A percentile compares a stretch with the other conserved stretches of the same genome.
phyloP scores from a whole-genome alignment of 2,329 filamentous ascomycete genomes.

The Gaeumannomyces tritici region DNA sequence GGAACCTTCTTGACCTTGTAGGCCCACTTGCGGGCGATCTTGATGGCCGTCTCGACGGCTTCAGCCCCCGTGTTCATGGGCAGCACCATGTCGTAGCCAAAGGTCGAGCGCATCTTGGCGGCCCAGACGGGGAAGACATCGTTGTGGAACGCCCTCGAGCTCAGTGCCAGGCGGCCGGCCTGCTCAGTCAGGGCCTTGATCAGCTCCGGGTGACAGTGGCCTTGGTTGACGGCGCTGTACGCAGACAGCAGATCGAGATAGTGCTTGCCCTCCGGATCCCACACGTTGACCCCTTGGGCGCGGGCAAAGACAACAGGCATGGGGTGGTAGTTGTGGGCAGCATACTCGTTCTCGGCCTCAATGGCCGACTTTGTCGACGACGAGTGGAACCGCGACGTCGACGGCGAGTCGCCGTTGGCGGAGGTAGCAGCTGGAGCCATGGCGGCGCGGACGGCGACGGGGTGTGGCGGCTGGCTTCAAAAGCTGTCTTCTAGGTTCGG shows the following conservation, averaged over 20 bases:
- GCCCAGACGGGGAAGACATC: conserved; percentile 96
- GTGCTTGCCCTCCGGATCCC: conserved; percentile 92
- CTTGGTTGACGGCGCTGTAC: conserved; percentile 96
- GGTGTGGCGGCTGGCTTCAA: too few relatives aligned
- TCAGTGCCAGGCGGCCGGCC: conserved; percentile 80
- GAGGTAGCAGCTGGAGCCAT: conserved; percentile 37
- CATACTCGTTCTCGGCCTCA: conserved; percentile 68
- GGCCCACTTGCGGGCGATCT: conserved; percentile 94
- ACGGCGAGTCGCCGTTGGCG: conserved; percentile 23
- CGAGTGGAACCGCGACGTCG: conserved; percentile 53
- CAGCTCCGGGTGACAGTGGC: conserved; percentile 93
- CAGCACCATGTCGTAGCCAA: conserved; percentile 95
- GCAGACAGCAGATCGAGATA: conserved; percentile 98
- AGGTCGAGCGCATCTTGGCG: conserved; percentile 78
- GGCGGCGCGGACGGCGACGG: background rate
- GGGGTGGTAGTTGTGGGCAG: conserved; percentile 98
- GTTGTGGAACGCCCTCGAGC: conserved; percentile 93
- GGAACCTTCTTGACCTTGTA: conserved; percentile 93
- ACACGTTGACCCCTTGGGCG: conserved; percentile 78
- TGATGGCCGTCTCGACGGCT: conserved; percentile 91
- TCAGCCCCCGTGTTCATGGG: conserved; percentile 98
- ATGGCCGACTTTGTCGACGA: conserved; percentile 74
- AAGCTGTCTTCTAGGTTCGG: conserved; percentile 4
- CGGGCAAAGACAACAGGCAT: conserved; percentile 87
- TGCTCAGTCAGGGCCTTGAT: conserved; percentile 86